Base-by-base conservation (phyloP, 176 grass and related monocot species). In the Zoysia pacifica region DNA sequence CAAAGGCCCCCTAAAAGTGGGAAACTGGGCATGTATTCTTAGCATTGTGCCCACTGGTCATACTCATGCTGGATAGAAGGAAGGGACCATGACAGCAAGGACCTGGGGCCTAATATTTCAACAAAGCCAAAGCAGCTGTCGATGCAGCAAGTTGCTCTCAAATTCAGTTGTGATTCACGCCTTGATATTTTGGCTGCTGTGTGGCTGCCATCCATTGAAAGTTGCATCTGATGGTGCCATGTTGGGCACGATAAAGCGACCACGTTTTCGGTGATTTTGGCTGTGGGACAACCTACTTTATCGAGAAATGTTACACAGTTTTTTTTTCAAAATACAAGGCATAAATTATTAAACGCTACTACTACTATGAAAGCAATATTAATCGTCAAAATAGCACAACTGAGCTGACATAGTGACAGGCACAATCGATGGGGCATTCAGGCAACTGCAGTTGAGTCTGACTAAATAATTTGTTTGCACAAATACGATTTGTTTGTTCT, bases 121-220 rank as follows among this genome's bases (percentile, higher is more conserved):
- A 19, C 42, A 75, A 62, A 47, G 73, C 11, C 42, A n/a, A 9
- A 53, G 20, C 28, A 46, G 2, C 62, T 42, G 48, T 66, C 9
- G 47, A 9, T 6, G 7, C 28, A 6, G 19, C 9, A 14, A 70
- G 58, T 18, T n/a, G 14, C 56, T 28, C 52, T 59, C 19, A 12
- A 36, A 19, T 48, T 54, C 4, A 15, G 14, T 55, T 50, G 52
- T 74, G 75, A 41, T 81, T 47, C 56, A 35, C 16, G 14, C 0
- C 68, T 64, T 41, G 68, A 81, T 81, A 81, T 83, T 83, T 75
- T 14, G 18, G 41, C 9, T 2, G 61, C 12, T 9, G 0, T 67
- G 49, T 83, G 81, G 81, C 81, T 56, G 2, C 19, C 72, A 49
- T 58, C 11, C 20, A 7, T 28, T 56, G 50, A 83, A 55, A 83